phyloP scores from a whole-genome alignment of 352 stramenopile species.

The Phytophthora sansomeana region DNA sequence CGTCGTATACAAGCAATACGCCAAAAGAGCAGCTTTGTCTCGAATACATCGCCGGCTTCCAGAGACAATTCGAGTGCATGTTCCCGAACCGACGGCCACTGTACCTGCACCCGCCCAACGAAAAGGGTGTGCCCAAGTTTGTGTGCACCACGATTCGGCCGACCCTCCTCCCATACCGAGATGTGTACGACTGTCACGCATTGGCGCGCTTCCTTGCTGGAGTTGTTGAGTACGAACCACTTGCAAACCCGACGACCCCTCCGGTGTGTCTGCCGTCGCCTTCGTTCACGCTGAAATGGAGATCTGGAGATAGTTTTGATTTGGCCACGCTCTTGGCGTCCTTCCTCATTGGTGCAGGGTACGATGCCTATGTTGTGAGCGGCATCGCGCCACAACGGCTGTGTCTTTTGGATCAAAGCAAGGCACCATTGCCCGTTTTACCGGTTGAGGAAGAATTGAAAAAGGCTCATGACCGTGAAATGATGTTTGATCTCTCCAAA shows the following conservation, averaged over 20 bases:
- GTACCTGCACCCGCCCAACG: constrained; percentile 93
- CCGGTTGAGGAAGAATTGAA: constrained; percentile 57
- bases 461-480: constrained; percentile 51
- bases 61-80: constrained; percentile 89
- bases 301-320: constrained; percentile 94
- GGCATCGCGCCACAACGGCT: constrained; percentile 90
- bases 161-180: constrained; percentile 91
- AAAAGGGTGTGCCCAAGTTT: constrained; percentile 94
- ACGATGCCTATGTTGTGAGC: constrained; percentile 95
- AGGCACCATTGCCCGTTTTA: constrained; percentile 69
- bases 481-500: constrained; percentile 15
- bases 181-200: constrained; percentile 92
- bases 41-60: constrained; percentile 94
- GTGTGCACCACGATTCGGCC: constrained; percentile 95
- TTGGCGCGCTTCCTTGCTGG: constrained; percentile 91
- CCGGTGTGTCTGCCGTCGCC: constrained; percentile 86
- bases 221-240: constrained; percentile 94
- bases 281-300: constrained; percentile 89
- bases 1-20: constrained; percentile 69
- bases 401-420: constrained; percentile 92
- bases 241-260: constrained; percentile 81
- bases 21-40: constrained; percentile 94
- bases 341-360: constrained; percentile 94
- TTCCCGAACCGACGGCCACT: constrained; percentile 81
- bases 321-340: constrained; percentile 89